Evolutionary conservation across 306 rosid species (phyloP).

Genomic region (Hylodesmum podocarpum): DNA sequence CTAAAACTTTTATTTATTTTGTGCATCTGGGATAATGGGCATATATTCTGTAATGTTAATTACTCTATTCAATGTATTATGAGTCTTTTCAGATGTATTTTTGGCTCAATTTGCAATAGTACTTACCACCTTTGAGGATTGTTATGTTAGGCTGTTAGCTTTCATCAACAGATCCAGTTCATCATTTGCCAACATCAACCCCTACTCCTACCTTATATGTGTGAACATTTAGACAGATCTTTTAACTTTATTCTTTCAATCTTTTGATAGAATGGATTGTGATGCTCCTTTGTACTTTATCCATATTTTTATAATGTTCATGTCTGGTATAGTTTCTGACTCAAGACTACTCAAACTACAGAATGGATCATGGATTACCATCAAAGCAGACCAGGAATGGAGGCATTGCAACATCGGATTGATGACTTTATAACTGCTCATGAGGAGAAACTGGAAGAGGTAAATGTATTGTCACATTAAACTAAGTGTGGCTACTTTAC

Average conservation of each 20-base stretch:
- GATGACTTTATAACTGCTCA: constrained; percentile 68
- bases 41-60: not conserved
- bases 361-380: constrained; percentile 78
- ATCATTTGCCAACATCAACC: not conserved
- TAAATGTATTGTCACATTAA: constrained; percentile 9
- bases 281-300: not conserved
- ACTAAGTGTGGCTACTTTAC: not conserved
- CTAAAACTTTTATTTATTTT: constrained; percentile 1
- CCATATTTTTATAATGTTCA: not conserved
- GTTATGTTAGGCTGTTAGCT: not conserved
- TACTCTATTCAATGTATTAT: not conserved
- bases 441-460: constrained; percentile 73
- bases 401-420: constrained; percentile 62
- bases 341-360: constrained; percentile 41
- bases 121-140: not conserved
- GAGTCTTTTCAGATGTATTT: not conserved
- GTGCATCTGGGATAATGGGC: not conserved
- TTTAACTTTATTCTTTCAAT: not conserved
- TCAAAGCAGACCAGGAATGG: constrained; percentile 69
- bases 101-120: not conserved
- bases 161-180: not conserved
- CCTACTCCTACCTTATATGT: not conserved
- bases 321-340: constrained; percentile 24
- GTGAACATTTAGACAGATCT: not conserved
- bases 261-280: not conserved